Evolutionary conservation across 306 rosid species (phyloP).

Genomic region (Dryas alaskensis): DNA sequence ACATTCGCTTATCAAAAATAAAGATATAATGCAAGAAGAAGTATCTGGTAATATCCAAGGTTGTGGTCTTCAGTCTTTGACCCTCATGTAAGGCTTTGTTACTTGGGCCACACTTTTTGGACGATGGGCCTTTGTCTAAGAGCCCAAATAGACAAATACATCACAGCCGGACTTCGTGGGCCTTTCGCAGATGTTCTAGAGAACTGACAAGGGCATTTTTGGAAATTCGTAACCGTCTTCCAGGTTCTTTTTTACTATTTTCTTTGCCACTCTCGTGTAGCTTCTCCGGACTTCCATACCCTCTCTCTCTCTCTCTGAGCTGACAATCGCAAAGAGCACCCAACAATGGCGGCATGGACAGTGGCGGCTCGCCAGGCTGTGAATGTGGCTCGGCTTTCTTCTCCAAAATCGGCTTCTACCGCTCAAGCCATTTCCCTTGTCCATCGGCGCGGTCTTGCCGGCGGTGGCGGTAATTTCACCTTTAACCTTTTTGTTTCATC

Average conservation of each 20-base stretch:
- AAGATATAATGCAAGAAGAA: too few species aligned
- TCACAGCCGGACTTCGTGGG: too few species aligned
- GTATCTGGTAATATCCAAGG: too few species aligned
- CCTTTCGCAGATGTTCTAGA: too few species aligned
- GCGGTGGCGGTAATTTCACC: constrained; percentile 35
- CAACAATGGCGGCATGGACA: constrained; percentile 51
- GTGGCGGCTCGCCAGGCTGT: constrained; percentile 38
- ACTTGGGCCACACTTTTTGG: too few species aligned
- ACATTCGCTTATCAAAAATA: too few species aligned
- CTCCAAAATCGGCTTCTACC: constrained; percentile 28
- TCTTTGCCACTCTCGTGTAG: not conserved
- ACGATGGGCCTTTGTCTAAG: too few species aligned
- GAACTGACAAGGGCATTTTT: too few species aligned
- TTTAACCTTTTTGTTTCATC: not conserved
- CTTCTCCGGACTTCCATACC: constrained; percentile 17
- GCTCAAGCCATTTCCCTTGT: constrained; percentile 31
- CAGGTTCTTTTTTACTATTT: not conserved
- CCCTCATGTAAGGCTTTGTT: too few species aligned
- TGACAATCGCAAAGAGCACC: not conserved
- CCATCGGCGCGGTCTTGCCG: constrained; percentile 52
- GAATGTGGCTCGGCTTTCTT: constrained; percentile 33
- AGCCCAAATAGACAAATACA: too few species aligned
- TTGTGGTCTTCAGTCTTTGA: too few species aligned
- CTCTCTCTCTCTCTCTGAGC: not conserved
- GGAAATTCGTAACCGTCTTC: too few species aligned